Evolutionary conservation across 805 yeast genomes (phyloP).

Genomic region (Saccharomycopsis synnaedendra): DNA sequence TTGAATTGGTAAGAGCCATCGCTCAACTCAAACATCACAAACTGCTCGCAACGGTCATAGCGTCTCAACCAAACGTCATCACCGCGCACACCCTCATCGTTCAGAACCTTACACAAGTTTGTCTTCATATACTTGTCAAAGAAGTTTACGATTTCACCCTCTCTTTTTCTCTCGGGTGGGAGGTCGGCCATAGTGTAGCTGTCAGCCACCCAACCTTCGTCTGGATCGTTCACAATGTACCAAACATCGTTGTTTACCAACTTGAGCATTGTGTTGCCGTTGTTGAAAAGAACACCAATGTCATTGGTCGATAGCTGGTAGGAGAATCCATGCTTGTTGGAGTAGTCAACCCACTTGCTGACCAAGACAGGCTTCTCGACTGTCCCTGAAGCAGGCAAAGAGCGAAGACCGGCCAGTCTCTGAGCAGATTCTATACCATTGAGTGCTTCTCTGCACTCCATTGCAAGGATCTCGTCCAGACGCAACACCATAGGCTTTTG

Average conservation of each 20-base stretch:
- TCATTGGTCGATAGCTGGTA: constrained; percentile 85
- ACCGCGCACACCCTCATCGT: constrained; percentile 33
- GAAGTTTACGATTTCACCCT: constrained; percentile 76
- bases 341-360: constrained; percentile 96
- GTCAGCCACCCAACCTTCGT: constrained; percentile 43
- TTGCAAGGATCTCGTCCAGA: constrained; percentile 30
- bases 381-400: constrained; percentile 17
- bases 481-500: constrained; percentile 26
- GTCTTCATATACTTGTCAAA: constrained; percentile 89
- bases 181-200: constrained; percentile 31
- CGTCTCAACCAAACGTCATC: constrained; percentile 72
- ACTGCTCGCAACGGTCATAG: constrained; percentile 67
- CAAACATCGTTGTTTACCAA: constrained; percentile 54
- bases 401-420: constrained; percentile 32
- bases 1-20: constrained; percentile 91
- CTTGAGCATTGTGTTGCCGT: constrained; percentile 71
- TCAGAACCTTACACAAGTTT: constrained; percentile 71
- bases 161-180: constrained; percentile 46
- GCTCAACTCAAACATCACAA: constrained; percentile 86
- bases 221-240: constrained; percentile 41
- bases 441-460: constrained; percentile 34
- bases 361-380: constrained; percentile 52
- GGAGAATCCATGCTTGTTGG: constrained; percentile 90
- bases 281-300: constrained; percentile 84
- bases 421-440: constrained; percentile 34